Conservation (phyloP, 192 early-diverging fungal genomes). For the Podochytrium sp. region DNA sequence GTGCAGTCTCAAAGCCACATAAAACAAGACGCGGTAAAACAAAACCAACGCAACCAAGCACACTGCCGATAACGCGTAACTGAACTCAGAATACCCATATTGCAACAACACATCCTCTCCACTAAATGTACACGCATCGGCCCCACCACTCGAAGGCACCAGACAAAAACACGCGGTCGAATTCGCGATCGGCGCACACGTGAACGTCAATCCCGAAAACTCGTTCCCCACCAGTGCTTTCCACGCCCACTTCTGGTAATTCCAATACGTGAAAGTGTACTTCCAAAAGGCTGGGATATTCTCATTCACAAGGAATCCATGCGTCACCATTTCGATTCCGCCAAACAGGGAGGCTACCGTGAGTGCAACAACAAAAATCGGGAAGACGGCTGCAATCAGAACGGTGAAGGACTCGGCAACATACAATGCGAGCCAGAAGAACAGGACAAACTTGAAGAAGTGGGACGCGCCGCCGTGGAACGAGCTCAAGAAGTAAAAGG, state of each 20-base stretch:
- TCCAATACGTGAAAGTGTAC: slow-evolving; percentile 32
- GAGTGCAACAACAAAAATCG: slow-evolving; percentile 49
- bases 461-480: not conserved
- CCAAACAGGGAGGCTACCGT: slow-evolving; percentile 27
- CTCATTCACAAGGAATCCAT: slow-evolving; percentile 31
- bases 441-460: slow-evolving; percentile 43
- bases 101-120: slow-evolving; percentile 16
- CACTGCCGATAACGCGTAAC: slow-evolving; percentile 4
- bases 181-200: not conserved
- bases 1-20: slow-evolving; percentile 2
- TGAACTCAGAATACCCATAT: not conserved
- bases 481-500: slow-evolving; percentile 25
- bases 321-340: slow-evolving; percentile 33
- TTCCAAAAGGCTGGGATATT: slow-evolving; percentile 31
- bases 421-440: slow-evolving; percentile 40
- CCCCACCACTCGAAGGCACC: not conserved
- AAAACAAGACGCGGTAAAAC: slow-evolving; percentile 7
- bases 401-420: slow-evolving; percentile 42
- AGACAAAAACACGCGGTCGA: not conserved
- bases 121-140: slow-evolving; percentile 22
- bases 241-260: slow-evolving; percentile 30
- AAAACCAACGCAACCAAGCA: slow-evolving; percentile 12
- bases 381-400: slow-evolving; percentile 37
- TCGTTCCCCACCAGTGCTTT: slow-evolving; percentile 11
- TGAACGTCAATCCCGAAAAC: slow-evolving; percentile 13